Evolutionary conservation across 2,329 filamentous ascomycete species (phyloP).

Genomic region (Penicillium vulpinum): DNA sequence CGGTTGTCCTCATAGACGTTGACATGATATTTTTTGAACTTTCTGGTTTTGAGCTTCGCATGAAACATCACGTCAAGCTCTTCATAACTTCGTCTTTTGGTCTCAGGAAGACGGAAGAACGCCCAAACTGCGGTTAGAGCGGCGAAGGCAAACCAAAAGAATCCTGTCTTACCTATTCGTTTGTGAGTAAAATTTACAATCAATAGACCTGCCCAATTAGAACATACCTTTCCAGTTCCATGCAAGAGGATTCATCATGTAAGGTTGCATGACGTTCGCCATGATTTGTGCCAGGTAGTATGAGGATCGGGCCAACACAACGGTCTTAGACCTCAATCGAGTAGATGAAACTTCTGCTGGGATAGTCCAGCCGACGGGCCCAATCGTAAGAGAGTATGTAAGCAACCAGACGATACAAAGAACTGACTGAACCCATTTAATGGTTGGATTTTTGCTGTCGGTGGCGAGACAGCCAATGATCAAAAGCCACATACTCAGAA

Average conservation of each 20-base stretch:
- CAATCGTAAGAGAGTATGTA: constrained; percentile 55
- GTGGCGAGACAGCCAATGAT: constrained; percentile 29
- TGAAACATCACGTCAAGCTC: neutral
- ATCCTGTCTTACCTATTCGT: constrained; percentile 29
- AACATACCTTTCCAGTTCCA: constrained; percentile 30
- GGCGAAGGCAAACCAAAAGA: constrained; percentile 38
- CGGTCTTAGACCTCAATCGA: constrained; percentile 55
- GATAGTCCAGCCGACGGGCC: constrained; percentile 54
- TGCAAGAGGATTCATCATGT: constrained; percentile 32
- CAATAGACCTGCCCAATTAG: neutral
- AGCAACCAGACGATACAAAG: constrained; percentile 56
- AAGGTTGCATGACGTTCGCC: constrained; percentile 40
- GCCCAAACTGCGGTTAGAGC: constrained; percentile 28
- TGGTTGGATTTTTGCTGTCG: constrained; percentile 6
- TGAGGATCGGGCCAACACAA: constrained; percentile 51
- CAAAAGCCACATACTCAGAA: constrained; percentile 32
- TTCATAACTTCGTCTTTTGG: neutral
- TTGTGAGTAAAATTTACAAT: neutral
- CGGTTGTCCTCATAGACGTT: neutral
- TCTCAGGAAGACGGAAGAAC: constrained; percentile 24
- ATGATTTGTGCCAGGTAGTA: constrained; percentile 53
- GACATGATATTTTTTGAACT: neutral
- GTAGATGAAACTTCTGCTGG: constrained; percentile 56
- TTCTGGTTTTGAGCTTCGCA: neutral
- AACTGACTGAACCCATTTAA: constrained; percentile 39